A percentile compares a stretch with the other conserved stretches of the same genome.
phyloP scores from a whole-genome alignment of 177 flowering plant species.

The Tripterygium wilfordii region DNA sequence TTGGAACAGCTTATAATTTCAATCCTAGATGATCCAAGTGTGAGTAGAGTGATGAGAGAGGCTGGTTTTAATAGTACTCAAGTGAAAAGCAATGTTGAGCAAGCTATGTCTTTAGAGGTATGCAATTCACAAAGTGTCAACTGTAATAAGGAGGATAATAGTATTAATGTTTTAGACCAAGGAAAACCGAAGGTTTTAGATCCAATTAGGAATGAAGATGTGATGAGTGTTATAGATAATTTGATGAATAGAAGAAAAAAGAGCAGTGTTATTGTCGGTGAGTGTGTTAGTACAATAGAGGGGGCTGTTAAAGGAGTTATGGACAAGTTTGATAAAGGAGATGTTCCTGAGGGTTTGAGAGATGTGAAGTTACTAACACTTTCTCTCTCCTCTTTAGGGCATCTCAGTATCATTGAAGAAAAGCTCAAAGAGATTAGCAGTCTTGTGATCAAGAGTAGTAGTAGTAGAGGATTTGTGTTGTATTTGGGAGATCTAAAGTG shows the following conservation, averaged over 20 bases:
- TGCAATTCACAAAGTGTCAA: conserved; percentile 26
- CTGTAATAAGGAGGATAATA: conserved; percentile 15
- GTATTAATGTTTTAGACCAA: no score
- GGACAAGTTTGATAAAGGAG: conserved; percentile 58
- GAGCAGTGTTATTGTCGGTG: conserved; percentile 67
- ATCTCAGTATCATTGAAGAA: conserved; percentile 39
- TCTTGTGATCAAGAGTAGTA: conserved; percentile 36
- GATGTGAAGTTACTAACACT: conserved; percentile 50
- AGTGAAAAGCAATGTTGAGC: conserved; percentile 83
- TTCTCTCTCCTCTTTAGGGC: conserved; percentile 43
- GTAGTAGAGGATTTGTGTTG: conserved; percentile 51
- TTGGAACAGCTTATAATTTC: conserved; percentile 85
- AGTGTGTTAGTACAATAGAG: conserved; percentile 47
- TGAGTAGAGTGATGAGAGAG: conserved; percentile 96
- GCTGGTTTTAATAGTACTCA: conserved; percentile 95
- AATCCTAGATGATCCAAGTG: conserved; percentile 98
- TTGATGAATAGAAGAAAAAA: conserved; percentile 47
- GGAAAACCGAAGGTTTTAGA: conserved; percentile 16
- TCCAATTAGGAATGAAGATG: conserved; percentile 49
- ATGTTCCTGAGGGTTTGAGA: conserved; percentile 51
- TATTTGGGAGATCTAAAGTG: conserved; percentile 89
- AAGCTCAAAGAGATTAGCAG: conserved; percentile 61
- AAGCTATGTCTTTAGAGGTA: conserved; percentile 60
- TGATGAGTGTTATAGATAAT: conserved; percentile 46
- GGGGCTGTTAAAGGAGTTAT: conserved; percentile 53